These are phyloP conservation scores for Aureobasidium sp. DNA, from an alignment of 2,329 filamentous ascomycete species.

Conservation along the genomic window DNA sequence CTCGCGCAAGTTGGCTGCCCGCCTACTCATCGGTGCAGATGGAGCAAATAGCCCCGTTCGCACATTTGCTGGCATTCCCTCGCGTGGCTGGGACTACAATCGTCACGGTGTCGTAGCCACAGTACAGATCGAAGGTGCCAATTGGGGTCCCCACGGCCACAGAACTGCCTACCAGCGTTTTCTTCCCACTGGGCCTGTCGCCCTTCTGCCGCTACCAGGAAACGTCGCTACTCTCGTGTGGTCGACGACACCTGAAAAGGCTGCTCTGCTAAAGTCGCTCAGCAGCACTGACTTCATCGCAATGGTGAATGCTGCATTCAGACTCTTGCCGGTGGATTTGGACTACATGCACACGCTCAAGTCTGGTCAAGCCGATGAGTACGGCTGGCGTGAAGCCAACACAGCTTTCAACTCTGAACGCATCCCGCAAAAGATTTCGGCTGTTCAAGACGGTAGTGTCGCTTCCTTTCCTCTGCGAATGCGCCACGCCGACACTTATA, in stretches of 20 bases:
- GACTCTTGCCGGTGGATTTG: conserved; percentile 70
- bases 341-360: conserved; percentile 67
- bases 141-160: conserved; percentile 34
- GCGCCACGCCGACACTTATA: conserved; percentile 90
- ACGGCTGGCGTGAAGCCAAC: conserved; percentile 74
- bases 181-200: conserved; percentile 83
- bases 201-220: conserved; percentile 81
- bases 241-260: conserved; percentile 81
- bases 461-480: conserved; percentile 88
- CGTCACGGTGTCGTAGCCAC: conserved; percentile 89
- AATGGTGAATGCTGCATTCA: conserved; percentile 90
- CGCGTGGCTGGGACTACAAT: conserved; percentile 87
- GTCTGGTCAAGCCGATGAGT: conserved; percentile 56
- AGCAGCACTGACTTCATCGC: conserved; percentile 66
- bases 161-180: conserved; percentile 86
- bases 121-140: conserved; percentile 57
- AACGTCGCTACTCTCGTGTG: conserved; percentile 82
- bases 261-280: conserved; percentile 70
- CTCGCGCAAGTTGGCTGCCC: conserved; percentile 59
- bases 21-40: conserved; percentile 85
- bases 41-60: conserved; percentile 92
- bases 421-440: conserved; percentile 59
- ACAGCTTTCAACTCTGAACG: conserved; percentile 40
- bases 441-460: conserved; percentile 69
- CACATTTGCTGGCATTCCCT: conserved; percentile 77